Conservation (phyloP, 2,329 filamentous ascomycete species). For the Cryphonectria radicalis region DNA sequence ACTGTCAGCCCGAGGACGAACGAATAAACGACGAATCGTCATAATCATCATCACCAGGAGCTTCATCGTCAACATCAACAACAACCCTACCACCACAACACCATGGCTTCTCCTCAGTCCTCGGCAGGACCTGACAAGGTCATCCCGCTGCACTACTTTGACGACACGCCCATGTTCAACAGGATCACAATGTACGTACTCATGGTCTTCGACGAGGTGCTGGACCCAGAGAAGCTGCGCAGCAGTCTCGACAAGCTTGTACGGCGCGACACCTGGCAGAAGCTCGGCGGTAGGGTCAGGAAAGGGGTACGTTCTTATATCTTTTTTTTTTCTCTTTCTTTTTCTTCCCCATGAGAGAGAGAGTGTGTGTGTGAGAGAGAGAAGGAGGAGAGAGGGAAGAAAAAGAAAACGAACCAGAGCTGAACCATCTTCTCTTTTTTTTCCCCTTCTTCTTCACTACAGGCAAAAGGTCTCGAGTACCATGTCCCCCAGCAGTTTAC, state of each 20-base stretch:
- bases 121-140: slow-evolving; percentile 25
- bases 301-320: slow-evolving; percentile 14
- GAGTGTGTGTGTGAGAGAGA: too few species aligned
- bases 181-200: slow-evolving; percentile 33
- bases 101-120: not conserved
- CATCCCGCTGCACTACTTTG: slow-evolving; percentile 33
- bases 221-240: slow-evolving; percentile 33
- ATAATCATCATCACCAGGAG: not conserved
- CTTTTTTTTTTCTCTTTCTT: not conserved
- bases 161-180: slow-evolving; percentile 32
- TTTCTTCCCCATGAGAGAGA: too few species aligned
- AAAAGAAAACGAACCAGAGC: not conserved
- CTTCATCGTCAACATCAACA: not conserved
- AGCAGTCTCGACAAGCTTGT: slow-evolving; percentile 32
- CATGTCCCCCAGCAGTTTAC: slow-evolving; percentile 36
- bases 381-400: too few species aligned
- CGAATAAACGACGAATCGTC: not conserved
- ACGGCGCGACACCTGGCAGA: slow-evolving; percentile 34
- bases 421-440: not conserved
- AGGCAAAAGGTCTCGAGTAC: not conserved
- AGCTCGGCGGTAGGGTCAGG: slow-evolving; percentile 33
- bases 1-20: not conserved
- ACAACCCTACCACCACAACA: not conserved
- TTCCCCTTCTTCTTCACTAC: not conserved
- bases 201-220: slow-evolving; percentile 33